Conservation (phyloP, 805 yeast species). For the Lipomyces japonicus region DNA sequence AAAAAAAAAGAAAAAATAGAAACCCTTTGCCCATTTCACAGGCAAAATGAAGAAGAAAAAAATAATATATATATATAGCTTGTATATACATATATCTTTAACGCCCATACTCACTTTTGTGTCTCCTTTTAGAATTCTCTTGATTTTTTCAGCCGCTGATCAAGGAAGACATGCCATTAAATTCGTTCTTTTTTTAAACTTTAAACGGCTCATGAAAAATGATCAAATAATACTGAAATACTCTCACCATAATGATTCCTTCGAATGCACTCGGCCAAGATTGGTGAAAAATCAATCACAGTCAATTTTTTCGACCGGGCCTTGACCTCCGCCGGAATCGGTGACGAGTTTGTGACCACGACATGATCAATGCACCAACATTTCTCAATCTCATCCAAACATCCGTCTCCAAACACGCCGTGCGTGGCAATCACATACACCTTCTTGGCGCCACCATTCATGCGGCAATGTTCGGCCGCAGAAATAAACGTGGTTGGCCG, state of each 20-base stretch:
- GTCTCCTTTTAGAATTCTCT: neutral
- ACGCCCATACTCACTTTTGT: neutral
- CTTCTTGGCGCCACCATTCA: constrained; percentile 92
- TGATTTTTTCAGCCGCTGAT: neutral
- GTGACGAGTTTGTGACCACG: constrained; percentile 95
- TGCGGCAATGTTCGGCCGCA: constrained; percentile 95
- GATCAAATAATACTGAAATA: constrained; percentile 22
- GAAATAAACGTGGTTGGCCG: constrained; percentile 91
- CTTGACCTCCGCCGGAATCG: constrained; percentile 63
- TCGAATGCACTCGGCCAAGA: constrained; percentile 96
- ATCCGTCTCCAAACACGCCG: constrained; percentile 85
- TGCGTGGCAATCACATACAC: constrained; percentile 93
- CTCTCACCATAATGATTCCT: constrained; percentile 87
- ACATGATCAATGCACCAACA: constrained; percentile 79
- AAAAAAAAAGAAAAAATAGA: neutral
- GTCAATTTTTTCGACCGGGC: constrained; percentile 61
- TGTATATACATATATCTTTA: neutral
- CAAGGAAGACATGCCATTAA: neutral
- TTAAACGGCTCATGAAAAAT: neutral
- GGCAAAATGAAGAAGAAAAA: neutral
- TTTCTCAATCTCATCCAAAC: constrained; percentile 72
- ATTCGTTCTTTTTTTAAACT: neutral
- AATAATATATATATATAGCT: neutral
- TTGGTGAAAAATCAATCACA: constrained; percentile 88
- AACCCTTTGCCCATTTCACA: neutral